Conservation (phyloP, 108 stramenopile species). For the Cyclotella atomus region DNA sequence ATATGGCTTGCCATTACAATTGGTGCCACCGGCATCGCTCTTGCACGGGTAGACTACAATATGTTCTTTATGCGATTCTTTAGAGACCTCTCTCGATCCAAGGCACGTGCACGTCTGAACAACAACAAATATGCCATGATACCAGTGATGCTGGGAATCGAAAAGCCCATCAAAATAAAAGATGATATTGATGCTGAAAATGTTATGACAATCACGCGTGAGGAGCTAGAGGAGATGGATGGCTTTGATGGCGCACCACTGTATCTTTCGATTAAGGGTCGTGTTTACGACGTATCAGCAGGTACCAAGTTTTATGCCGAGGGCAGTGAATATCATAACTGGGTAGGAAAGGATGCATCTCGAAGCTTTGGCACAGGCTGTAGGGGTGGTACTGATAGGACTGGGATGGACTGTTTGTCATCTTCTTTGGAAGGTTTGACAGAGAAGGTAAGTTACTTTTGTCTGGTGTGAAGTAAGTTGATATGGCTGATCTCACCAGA, state of each 20-base stretch:
- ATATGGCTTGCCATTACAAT: slow-evolving; percentile 38
- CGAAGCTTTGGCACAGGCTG: slow-evolving; percentile 75
- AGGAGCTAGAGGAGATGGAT: slow-evolving; percentile 66
- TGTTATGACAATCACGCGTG: slow-evolving; percentile 59
- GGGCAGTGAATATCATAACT: slow-evolving; percentile 64
- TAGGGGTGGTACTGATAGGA: slow-evolving; percentile 53
- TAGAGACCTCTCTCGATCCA: slow-evolving; percentile 72
- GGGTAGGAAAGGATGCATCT: slow-evolving; percentile 80
- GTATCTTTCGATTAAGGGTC: slow-evolving; percentile 65
- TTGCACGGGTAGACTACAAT: slow-evolving; percentile 51
- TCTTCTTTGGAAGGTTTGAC: slow-evolving; percentile 56
- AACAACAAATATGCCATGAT: slow-evolving; percentile 56
- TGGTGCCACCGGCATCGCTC: slow-evolving; percentile 30
- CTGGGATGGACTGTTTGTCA: slow-evolving; percentile 46
- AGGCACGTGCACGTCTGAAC: slow-evolving; percentile 68
- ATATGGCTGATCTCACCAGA: background rate
- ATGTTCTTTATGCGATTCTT: slow-evolving; percentile 83
- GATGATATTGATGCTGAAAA: slow-evolving; percentile 47
- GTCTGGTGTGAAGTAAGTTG: too few relatives aligned
- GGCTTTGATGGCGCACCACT: slow-evolving; percentile 64
- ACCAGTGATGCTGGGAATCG: slow-evolving; percentile 56
- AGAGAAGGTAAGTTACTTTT: slow-evolving; percentile 48
- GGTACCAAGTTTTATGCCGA: slow-evolving; percentile 75
- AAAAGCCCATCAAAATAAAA: slow-evolving; percentile 47
- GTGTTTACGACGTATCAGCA: slow-evolving; percentile 78